phyloP scores from a whole-genome alignment of 1,139 yeast genomes.

The Nakaseomyces bracarensis region DNA sequence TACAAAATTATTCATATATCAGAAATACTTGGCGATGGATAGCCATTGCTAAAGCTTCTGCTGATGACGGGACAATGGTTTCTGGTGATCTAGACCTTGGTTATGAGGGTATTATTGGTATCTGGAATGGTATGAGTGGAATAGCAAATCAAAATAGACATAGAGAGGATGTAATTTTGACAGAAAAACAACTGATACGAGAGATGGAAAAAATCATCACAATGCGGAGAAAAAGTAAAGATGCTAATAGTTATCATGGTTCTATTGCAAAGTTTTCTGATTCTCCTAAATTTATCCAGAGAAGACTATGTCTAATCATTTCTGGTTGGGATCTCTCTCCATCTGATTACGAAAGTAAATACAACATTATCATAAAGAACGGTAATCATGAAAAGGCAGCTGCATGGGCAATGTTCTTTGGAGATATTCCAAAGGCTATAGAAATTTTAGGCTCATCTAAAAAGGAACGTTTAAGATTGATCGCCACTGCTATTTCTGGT shows the following conservation, averaged over 20 bases:
- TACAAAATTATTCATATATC: conserved; percentile 52
- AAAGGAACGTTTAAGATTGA: conserved; percentile 49
- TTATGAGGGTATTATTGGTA: conserved; percentile 78
- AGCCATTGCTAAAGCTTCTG: conserved; percentile 58
- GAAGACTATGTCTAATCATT: conserved; percentile 73
- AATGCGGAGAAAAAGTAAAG: conserved; percentile 24
- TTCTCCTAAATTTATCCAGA: conserved; percentile 46
- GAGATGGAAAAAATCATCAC: conserved; percentile 37
- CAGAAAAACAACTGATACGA: conserved; percentile 41
- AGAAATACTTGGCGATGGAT: conserved; percentile 89
- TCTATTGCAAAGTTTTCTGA: conserved; percentile 18
- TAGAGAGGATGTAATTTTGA: conserved; percentile 30
- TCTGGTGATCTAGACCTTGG: conserved; percentile 68
- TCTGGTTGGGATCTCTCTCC: conserved; percentile 89
- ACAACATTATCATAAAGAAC: conserved; percentile 45
- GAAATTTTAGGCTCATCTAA: conserved; percentile 49
- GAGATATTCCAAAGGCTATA: conserved; percentile 75
- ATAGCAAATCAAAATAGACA: conserved; percentile 50
- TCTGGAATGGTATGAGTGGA: conserved; percentile 77
- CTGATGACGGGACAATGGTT: conserved; percentile 61
- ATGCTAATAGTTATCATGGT: conserved; percentile 16
- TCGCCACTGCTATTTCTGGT: conserved; percentile 93
- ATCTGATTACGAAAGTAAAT: conserved; percentile 64
- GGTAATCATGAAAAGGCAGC: conserved; percentile 86
- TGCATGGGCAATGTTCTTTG: conserved; percentile 96